phyloP scores from a whole-genome alignment of 2,329 filamentous ascomycete species.

The Fusarium metavorans region DNA sequence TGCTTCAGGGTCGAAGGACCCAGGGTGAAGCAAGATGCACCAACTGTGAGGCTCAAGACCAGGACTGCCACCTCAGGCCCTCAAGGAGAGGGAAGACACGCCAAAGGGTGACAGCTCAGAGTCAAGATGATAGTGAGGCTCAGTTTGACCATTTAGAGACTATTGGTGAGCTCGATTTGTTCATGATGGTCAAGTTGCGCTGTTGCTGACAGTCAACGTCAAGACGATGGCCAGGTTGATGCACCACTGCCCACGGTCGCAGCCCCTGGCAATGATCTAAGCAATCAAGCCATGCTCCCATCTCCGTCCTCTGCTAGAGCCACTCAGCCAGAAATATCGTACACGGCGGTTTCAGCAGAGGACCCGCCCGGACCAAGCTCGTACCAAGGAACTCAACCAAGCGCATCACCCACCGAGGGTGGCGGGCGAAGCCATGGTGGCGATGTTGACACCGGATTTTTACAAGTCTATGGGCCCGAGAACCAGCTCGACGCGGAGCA shows the following conservation, averaged over 20 bases:
- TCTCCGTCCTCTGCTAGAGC: constrained; percentile 2
- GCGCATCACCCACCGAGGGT: constrained; percentile 35
- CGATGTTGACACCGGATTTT: constrained; percentile 51
- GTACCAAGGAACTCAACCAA: constrained; percentile 21
- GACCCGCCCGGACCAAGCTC: neutral
- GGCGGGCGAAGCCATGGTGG: constrained; percentile 43
- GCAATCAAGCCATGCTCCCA: neutral
- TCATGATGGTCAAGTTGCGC: neutral
- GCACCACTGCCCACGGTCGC: neutral
- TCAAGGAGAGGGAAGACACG: constrained; percentile 46
- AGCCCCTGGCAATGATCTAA: neutral
- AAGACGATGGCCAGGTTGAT: neutral
- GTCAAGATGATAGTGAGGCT: neutral
- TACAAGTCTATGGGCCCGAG: constrained; percentile 50
- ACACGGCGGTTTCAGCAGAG: neutral
- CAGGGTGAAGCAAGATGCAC: constrained; percentile 44
- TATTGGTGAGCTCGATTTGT: neutral
- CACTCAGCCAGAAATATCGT: constrained; percentile 10
- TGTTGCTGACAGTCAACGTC: neutral
- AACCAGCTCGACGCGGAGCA: constrained; percentile 48
- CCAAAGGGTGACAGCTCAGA: neutral
- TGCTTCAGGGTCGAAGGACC: constrained; percentile 27
- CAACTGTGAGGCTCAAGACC: constrained; percentile 43
- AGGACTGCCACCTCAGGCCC: constrained; percentile 45
- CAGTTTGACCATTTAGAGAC: neutral